phyloP scores from a whole-genome alignment of 208 protist genomes.

The Trypanosoma cruzi region DNA sequence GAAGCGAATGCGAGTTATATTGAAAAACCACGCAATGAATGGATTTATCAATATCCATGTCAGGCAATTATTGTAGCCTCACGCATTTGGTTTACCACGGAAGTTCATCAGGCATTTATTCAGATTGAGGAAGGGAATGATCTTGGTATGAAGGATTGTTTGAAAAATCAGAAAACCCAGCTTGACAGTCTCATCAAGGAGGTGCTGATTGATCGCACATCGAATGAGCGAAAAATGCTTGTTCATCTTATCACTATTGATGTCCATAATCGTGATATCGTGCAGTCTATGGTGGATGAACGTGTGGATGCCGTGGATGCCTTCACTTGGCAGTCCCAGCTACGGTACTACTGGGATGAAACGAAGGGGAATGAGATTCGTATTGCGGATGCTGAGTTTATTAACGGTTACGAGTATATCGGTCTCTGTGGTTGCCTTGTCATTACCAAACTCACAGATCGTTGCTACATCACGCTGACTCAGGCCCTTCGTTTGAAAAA shows the following conservation, averaged over 20 bases:
- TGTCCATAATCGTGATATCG: slow-evolving; percentile 97
- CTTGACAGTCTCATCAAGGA: slow-evolving; percentile 95
- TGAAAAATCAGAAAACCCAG: slow-evolving; percentile 95
- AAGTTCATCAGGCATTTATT: slow-evolving; percentile 98
- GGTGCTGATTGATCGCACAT: slow-evolving; percentile 92
- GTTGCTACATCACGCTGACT: slow-evolving; percentile 98
- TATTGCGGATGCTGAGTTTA: slow-evolving; percentile 97
- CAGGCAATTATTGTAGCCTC: slow-evolving; percentile 96
- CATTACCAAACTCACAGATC: slow-evolving; percentile 98
- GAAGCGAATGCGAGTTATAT: slow-evolving; percentile 95
- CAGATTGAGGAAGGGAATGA: slow-evolving; percentile 98
- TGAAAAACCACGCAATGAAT: slow-evolving; percentile 96
- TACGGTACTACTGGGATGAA: slow-evolving; percentile 97
- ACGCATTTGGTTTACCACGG: slow-evolving; percentile 97
- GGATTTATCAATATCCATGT: slow-evolving; percentile 97
- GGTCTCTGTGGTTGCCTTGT: slow-evolving; percentile 98
- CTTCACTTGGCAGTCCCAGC: slow-evolving; percentile 98
- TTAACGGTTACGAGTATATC: slow-evolving; percentile 98
- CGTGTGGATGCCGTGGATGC: slow-evolving; percentile 93
- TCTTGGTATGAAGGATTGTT: slow-evolving; percentile 97
- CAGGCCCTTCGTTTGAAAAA: slow-evolving; percentile 93
- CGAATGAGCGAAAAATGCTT: slow-evolving; percentile 96
- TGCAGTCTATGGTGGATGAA: slow-evolving; percentile 93
- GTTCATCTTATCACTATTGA: slow-evolving; percentile 98
- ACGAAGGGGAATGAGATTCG: slow-evolving; percentile 94